Conservation (phyloP, 805 yeast genomes). For the Yamadazyma kitorensis region DNA sequence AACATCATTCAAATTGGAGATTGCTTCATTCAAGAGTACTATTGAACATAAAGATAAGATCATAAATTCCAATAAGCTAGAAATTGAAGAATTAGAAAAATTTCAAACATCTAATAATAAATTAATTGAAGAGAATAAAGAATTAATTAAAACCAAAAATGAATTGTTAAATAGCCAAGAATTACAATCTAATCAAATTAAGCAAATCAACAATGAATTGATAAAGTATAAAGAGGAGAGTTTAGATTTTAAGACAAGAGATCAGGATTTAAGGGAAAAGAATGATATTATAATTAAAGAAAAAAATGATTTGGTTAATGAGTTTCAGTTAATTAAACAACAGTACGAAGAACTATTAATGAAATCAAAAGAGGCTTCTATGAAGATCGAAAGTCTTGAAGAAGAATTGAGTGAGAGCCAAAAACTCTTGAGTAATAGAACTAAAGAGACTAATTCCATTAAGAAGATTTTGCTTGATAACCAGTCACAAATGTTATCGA, state of each 20-base stretch:
- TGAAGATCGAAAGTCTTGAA: constrained; percentile 62
- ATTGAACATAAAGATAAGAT: constrained; percentile 44
- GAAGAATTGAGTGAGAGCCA: constrained; percentile 81
- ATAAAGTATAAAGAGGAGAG: constrained; percentile 43
- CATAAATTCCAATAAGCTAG: constrained; percentile 37
- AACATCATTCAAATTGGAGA: constrained; percentile 46
- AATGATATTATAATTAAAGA: constrained; percentile 32
- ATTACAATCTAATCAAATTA: constrained; percentile 25
- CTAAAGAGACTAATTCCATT: constrained; percentile 72
- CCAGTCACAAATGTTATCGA: constrained; percentile 54
- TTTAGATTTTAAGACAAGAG: constrained; percentile 35
- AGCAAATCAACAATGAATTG: constrained; percentile 32
- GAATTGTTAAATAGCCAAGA: constrained; percentile 43
- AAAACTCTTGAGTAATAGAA: constrained; percentile 71
- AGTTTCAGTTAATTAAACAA: constrained; percentile 46
- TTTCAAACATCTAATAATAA: constrained; percentile 22
- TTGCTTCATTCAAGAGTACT: constrained; percentile 45
- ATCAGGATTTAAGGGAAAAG: constrained; percentile 39
- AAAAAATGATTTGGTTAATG: constrained; percentile 36
- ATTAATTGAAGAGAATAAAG: constrained; percentile 31
- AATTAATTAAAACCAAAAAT: constrained; percentile 37
- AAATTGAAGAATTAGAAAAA: constrained; percentile 38
- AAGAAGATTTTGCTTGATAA: constrained; percentile 65
- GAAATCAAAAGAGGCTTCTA: constrained; percentile 63
- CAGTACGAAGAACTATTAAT: constrained; percentile 71